Base-by-base conservation (phyloP, 805 yeast genomes). In the Hanseniaspora vineae region DNA sequence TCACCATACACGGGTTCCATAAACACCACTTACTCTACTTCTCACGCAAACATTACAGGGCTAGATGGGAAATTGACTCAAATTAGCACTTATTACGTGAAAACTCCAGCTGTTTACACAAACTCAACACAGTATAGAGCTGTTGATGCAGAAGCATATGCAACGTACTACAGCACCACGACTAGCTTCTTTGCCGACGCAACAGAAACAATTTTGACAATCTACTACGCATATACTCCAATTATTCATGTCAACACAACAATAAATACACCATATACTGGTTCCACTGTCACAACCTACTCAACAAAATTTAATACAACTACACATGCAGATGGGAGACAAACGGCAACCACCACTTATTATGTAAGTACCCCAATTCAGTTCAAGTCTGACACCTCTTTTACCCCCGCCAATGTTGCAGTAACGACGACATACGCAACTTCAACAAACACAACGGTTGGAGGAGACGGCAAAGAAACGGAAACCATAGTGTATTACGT, bases 401-500 rank as follows among this genome's bases (percentile, higher is more conserved):
- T 23, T 8, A 33, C 6, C 15, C 37, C 37, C 9, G 37, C 37
- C 15, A 14, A 13, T 33, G 37, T 33, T 33, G 15, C 37, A 14
- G 11, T 13, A 33, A 5, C 37, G 5, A 33, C 29, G 3, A 44
- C 51, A 5, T 44, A 19, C 20, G 44, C 50, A 13, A 47, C 49
- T 6, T 35, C 23, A 5, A 17, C 29, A 6, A 45, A 46, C 9
- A 48, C 51, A 14, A 35, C 37, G 14, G 45, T 44, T 39, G 52
- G 53, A 5, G 15, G 42, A 3, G 46, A 50, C 32, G 53, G 53
- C 17, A 40, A 31, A 14, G 35, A 39, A 18, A 52, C 52, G 14
- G 46, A 48, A n/a, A 44, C 47, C 23, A 49, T 51, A 1, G 35
- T 51, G 42, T 51, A 51, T 46, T 40, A 44, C 29, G 53, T 52